Conservation (phyloP, 768 basidiomycete genomes). For the Boletus rex-veris region DNA sequence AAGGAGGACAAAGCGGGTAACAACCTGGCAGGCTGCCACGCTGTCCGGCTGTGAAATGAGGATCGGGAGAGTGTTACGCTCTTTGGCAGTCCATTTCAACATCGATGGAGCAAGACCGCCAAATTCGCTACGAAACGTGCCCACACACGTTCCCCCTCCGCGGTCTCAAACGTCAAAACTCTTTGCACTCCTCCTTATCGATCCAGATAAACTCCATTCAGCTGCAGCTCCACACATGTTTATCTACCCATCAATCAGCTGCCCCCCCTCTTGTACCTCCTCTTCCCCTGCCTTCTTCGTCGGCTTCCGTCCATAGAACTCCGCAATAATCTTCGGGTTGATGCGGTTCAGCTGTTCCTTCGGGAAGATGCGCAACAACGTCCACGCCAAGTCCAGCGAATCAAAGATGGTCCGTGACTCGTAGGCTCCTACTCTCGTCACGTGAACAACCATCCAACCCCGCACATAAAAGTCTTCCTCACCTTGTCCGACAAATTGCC, state of each 20-base stretch:
- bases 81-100: constrained; percentile 21
- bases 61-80: constrained; percentile 22
- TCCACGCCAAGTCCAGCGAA: constrained; percentile 96
- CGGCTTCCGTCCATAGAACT: constrained; percentile 87
- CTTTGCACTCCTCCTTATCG: constrained; percentile 18
- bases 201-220: background rate
- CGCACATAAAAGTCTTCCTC: constrained; percentile 11
- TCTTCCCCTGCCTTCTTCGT: constrained; percentile 56
- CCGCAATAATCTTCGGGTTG: constrained; percentile 91
- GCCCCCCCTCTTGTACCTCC: constrained; percentile 35
- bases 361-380: constrained; percentile 94
- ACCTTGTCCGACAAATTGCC: constrained; percentile 97
- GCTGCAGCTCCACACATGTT: constrained; percentile 7
- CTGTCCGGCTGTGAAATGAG: constrained; percentile 25
- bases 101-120: constrained; percentile 8
- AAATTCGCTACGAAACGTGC: constrained; percentile 18
- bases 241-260: constrained; percentile 62
- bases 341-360: constrained; percentile 98
- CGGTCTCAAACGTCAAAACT: constrained; percentile 3
- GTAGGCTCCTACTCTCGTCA: constrained; percentile 66
- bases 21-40: constrained; percentile 31
- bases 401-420: constrained; percentile 97
- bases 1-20: constrained; percentile 25
- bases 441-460: background rate
- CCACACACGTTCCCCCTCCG: constrained; percentile 16